Evolutionary conservation across 2,329 filamentous ascomycete species (phyloP), one percentile per base, ranked within the genome.

Genomic region (Cladosporium oxysporum): DNA sequence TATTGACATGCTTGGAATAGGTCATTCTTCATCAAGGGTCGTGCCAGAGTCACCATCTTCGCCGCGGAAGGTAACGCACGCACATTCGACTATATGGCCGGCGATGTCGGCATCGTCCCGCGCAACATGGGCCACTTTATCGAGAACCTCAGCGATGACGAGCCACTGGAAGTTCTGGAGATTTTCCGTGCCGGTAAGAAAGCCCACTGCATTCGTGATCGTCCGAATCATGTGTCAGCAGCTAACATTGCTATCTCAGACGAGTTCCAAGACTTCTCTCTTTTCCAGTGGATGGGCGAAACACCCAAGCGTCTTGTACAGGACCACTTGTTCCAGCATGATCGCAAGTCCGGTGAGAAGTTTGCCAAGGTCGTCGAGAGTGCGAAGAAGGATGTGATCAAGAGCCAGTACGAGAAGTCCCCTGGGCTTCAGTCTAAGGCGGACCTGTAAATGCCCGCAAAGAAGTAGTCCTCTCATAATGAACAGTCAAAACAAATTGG

Each of bases 71-170:
- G 88, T 31, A 86, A 82, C 26, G 90, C 90, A 0, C 83, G 90
- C 28, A 93, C 91, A 0, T 93, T 93, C 73, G 88, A 93, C 79
- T 93, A 91, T 76, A 79, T 84, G 6, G 84, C 89, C 1, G 91
- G 91, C 1, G 91, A 93, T 71, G 89, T 92, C 0, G 91, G 89
- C 16, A 90, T 93, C 68, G 90, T 93, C 6, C 91, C 91, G 0
- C 83, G 76, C 73, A 91, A 91, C 74, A 91, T 91, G 83, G 91
- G 89, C 3, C 90, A 93, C 74, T 93, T 92, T 74, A 90, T 94
- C 63, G 90, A 94, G 82, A 93, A 93, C 71, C 86, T 91, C 5
- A 83, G 81, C 49, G 88, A 90, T n/a, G 86, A 91, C 58, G 90
- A 92, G 75, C 86, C 90, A 21, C 78, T 93, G 2, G 88, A 91